phyloP scores from a whole-genome alignment of 148 eudicot genomes.

The Fagopyrum homotropicum region DNA sequence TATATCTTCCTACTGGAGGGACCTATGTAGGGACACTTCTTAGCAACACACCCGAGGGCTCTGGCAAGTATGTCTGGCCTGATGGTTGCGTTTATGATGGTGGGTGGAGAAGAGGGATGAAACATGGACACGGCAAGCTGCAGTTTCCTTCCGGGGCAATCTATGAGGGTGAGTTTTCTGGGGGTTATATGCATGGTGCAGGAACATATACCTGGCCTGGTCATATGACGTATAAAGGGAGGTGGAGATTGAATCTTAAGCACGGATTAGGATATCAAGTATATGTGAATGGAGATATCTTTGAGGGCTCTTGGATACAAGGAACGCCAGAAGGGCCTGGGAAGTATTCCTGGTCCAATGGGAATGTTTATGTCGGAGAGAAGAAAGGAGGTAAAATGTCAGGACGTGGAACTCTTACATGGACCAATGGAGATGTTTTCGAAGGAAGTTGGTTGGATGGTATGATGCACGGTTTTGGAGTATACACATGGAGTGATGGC shows the following conservation, averaged over 20 bases:
- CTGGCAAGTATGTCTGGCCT: conserved; percentile 75
- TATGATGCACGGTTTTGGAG: conserved; percentile 90
- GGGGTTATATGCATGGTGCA: conserved; percentile 82
- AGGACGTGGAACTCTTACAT: conserved; percentile 83
- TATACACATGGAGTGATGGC: conserved; percentile 86
- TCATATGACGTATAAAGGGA: conserved; percentile 59
- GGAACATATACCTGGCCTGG: conserved; percentile 61
- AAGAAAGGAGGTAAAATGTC: conserved; percentile 95
- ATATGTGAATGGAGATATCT: conserved; percentile 69
- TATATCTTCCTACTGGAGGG: conserved; percentile 60
- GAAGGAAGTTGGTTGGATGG: conserved; percentile 91
- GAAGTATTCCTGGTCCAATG: conserved; percentile 77
- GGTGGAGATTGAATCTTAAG: conserved; percentile 83
- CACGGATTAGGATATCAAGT: conserved; percentile 88
- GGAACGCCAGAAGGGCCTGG: conserved; percentile 91
- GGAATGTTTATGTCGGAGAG: conserved; percentile 75
- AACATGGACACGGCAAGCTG: conserved; percentile 75
- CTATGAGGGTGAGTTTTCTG: conserved; percentile 90
- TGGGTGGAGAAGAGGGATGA: conserved; percentile 88
- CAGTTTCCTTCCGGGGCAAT: conserved; percentile 70
- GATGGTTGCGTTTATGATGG: conserved; percentile 84
- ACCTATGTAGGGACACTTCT: conserved; percentile 64
- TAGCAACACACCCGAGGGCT: conserved; percentile 77
- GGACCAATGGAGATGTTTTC: conserved; percentile 81
- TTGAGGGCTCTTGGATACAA: conserved; percentile 95